Conservation (phyloP, 805 yeast species). For the Wickerhamia fluorescens region DNA sequence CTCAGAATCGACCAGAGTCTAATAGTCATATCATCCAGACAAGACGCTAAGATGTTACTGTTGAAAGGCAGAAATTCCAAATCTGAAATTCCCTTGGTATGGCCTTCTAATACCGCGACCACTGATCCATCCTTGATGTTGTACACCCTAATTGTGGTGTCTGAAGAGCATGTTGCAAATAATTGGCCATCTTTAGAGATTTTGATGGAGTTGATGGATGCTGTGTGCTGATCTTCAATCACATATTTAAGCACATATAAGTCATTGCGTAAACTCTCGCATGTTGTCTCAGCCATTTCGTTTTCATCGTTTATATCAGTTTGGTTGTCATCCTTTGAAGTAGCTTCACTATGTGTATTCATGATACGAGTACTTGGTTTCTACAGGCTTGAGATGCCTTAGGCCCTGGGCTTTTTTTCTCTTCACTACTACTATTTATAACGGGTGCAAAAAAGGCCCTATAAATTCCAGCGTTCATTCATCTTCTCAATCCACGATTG, state of each 20-base stretch:
- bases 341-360: too few species aligned
- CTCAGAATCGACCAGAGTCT: slow-evolving; percentile 59
- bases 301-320: too few species aligned
- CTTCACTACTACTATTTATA: too few species aligned
- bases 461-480: slow-evolving; percentile 9
- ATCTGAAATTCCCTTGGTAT: slow-evolving; percentile 66
- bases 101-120: slow-evolving; percentile 42
- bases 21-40: slow-evolving; percentile 78
- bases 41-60: slow-evolving; percentile 66
- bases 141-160: slow-evolving; percentile 21
- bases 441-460: too few species aligned
- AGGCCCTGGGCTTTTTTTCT: too few species aligned
- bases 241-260: slow-evolving; percentile 10
- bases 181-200: slow-evolving; percentile 54
- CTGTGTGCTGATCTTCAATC: slow-evolving; percentile 2
- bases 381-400: too few species aligned
- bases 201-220: slow-evolving; percentile 39
- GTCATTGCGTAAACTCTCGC: too few species aligned
- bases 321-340: too few species aligned
- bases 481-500: slow-evolving; percentile 37
- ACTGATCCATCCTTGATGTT: slow-evolving; percentile 19
- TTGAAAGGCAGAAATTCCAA: slow-evolving; percentile 70
- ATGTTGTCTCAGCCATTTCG: too few species aligned
- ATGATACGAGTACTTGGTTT: too few species aligned
- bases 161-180: slow-evolving; percentile 46